Evolutionary conservation across 352 stramenopile genomes (phyloP).

Genomic region (Globisporangium cederbergense): DNA sequence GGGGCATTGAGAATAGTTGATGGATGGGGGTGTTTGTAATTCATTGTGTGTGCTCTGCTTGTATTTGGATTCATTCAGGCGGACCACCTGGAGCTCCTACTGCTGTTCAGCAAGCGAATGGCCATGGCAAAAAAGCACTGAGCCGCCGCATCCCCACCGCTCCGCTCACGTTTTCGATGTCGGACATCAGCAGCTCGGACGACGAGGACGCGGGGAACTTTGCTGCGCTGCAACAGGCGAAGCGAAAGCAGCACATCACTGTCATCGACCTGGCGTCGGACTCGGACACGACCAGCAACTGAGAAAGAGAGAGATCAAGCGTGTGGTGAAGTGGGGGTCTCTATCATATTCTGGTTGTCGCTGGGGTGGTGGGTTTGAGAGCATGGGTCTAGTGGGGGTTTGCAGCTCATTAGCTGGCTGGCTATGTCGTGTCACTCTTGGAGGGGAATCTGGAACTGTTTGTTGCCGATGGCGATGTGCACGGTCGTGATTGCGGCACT

Average conservation of each 20-base stretch:
- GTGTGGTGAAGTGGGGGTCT: neutral
- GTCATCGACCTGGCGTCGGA: constrained; percentile 56
- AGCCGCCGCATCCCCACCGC: constrained; percentile 8
- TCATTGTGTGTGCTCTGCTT: neutral
- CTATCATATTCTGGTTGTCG: neutral
- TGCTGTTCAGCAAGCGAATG: constrained; percentile 1
- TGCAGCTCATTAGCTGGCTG: neutral
- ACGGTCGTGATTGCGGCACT: constrained; percentile 33
- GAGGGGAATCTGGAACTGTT: constrained; percentile 71
- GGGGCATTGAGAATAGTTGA: neutral
- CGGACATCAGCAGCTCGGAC: constrained; percentile 19
- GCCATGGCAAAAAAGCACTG: neutral
- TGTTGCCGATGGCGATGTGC: constrained; percentile 79
- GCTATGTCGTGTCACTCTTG: constrained; percentile 21
- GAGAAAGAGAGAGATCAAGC: neutral
- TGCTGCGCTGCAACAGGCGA: neutral
- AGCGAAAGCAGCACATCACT: constrained; percentile 9
- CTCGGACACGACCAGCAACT: constrained; percentile 29
- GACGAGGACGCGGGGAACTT: constrained; percentile 10
- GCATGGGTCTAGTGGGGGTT: neutral
- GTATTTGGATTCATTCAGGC: neutral
- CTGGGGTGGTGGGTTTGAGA: neutral
- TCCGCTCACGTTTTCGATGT: constrained; percentile 13
- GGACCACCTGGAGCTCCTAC: neutral
- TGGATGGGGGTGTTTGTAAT: neutral